Evolutionary conservation across 2,329 filamentous ascomycete genomes (phyloP), one percentile per base, ranked within the genome.

Genomic region (Metarhizium sp.): DNA sequence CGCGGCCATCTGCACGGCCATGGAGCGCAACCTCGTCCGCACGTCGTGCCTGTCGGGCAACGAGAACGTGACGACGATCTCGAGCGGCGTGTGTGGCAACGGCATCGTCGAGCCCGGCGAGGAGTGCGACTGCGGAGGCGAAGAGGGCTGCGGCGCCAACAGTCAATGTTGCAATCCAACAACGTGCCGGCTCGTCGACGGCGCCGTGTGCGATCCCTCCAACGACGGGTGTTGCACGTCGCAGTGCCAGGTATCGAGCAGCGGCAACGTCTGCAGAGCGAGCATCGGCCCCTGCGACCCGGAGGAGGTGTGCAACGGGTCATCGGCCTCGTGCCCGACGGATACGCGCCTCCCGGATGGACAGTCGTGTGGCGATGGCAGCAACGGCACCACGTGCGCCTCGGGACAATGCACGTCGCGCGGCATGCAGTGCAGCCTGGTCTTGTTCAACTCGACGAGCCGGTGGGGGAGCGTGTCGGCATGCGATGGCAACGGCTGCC

Each of bases 91-190:
- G 64, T 96, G 91, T 68, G 91, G 91, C 52, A 96, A 96, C 66
- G 91, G 91, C 42, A 94, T 95, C 61, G 90, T 96, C 51, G 90
- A 95, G 71, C 75, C 79, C 10, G 90, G 88, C 58, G 90, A 96
- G 69, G 86, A 95, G 53, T 96, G 90, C 70, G 90, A 96, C 70
- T 95, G 91, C 64, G 91, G 90, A 59, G 90, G 90, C 54, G 71
- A 73, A 11, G 71, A 75, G 42, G 80, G 80, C 42, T 95, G 90
- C 67, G 52, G 45, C 6, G 80, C 75, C n/a, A 69, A 75, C 63
- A 90, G 95, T 69, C 61, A 67, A 16, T 96, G 90, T 75, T 96
- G 90, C 70, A 78, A 95, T 62, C 72, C 88, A 1, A 78, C 70
- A 1, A 95, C 90, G 0, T 96, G 90, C 78, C 86, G 82, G 61